These are phyloP conservation scores for Brassica rapa DNA, from an alignment of 345 rosid genomes.

Conservation along the genomic window DNA sequence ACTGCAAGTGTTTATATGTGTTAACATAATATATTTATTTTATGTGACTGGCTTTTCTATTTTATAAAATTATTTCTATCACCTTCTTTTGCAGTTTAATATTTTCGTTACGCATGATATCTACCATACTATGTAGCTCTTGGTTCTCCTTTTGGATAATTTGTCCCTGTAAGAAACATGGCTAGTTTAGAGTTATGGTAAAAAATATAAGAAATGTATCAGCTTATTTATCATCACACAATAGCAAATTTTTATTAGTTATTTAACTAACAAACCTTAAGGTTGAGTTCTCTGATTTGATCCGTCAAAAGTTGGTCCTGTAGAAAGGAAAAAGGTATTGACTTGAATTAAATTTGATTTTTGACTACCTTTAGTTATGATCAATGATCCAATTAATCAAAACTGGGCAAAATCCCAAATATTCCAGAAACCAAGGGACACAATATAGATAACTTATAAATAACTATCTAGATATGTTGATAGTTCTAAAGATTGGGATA, in stretches of 20 bases:
- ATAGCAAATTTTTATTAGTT: not conserved
- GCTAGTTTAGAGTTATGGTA: not conserved
- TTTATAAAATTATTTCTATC: not conserved
- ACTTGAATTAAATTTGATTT: not conserved
- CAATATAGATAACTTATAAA: not conserved
- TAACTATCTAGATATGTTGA: not conserved
- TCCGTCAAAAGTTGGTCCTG: constrained; percentile 67
- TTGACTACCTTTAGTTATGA: not conserved
- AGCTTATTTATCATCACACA: not conserved
- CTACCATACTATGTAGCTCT: constrained; percentile 53
- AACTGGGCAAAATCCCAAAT: not conserved
- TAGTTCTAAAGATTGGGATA: not conserved
- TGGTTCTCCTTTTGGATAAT: constrained; percentile 61
- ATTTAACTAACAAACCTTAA: constrained; percentile 50
- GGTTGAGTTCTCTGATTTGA: constrained; percentile 64
- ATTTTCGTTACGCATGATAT: constrained; percentile 55
- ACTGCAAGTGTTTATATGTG: not conserved
- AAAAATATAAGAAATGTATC: not conserved
- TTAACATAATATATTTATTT: not conserved
- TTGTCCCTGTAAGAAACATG: constrained; percentile 54
- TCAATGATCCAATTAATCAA: not conserved
- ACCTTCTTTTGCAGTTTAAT: constrained; percentile 50
- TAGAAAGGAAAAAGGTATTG: not conserved
- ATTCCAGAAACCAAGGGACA: not conserved
- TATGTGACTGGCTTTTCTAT: not conserved